Base-by-base conservation (phyloP, 208 protist species). In the Leishmania gerbilli region DNA sequence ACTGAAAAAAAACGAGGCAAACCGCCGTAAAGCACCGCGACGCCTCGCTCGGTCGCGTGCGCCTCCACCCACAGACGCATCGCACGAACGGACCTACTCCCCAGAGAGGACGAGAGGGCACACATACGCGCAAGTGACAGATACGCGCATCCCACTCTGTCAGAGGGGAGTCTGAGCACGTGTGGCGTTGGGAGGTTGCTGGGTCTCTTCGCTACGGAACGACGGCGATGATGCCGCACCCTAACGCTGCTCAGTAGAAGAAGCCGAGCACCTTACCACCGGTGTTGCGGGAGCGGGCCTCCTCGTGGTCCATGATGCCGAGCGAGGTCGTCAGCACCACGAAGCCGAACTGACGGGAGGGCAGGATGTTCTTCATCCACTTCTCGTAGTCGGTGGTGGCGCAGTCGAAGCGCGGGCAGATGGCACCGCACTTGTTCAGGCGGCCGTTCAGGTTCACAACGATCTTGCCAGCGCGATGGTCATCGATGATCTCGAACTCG, bases 241-340 rank as follows among this genome's bases (percentile, higher is more conserved):
- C 8, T 31, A 53, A 0, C 21, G n/a, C 72, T 76, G 34, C 49
- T 98, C 98, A 99, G 92, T 99, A 99, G 97, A 99, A 99, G 95
- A 99, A 99, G 82, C 99, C 99, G 77, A 99, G 97, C 74, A 99
- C 98, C 96, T 99, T 99, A 80, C 99, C 99, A 98, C 99, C 99
- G 87, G 99, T 99, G 93, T 99, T 97, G 87, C 99, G 98, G 58
- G 97, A 87, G 79, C 98, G 94, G 65, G 99, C 99, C 94, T 99
- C 99, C 91, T 99, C 99, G 95, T 99, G 99, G 87, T 99, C 99
- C 99, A 99, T 99, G 94, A 99, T 99, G 84, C 99, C 99, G 53
- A 98, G 91, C 55, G 99, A 99, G 55, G 99, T 99, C 60, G 99
- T 99, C 67, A 99, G 91, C 81, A 99, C 99, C 72, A 99, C 88